Evolutionary conservation across 305 asterid genomes (phyloP), one percentile per base, ranked within the genome.

Genomic region (Salvia sclarea): DNA sequence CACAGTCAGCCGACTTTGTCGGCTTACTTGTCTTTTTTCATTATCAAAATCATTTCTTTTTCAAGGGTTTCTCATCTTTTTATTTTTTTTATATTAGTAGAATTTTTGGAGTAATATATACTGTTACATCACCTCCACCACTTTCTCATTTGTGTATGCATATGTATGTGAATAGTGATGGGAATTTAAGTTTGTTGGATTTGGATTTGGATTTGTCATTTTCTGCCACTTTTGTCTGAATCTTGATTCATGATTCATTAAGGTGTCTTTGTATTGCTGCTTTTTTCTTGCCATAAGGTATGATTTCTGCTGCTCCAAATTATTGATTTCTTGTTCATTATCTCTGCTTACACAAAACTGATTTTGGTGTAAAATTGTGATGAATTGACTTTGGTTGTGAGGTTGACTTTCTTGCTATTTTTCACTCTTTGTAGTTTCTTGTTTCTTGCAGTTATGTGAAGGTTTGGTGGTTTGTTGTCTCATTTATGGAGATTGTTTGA

Each of bases 51-150:
- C 10, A 65, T 54, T 38, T 35, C 11, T 48, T 44, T 12, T 47
- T 22, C 30, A 24, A 12, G 54, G 65, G 64, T 18, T 40, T 25
- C 64, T 72, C 61, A 41, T 68, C 80, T 30, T 38, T 38, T 54
- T 6, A 33, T 6, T 12, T 17, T 1, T 22, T 14, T 60, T 57
- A 54, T 43, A 45, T 11, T 38, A 2, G 30, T 33, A 8, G 70
- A 72, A 47, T 16, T 53, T 49, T 31, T 67, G 65, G 16, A 66
- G 37, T 49, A 47, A 49, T 47, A 33, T 47, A 33, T 18, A 70
- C 77, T 68, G 77, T 75, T 78, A 66, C 80, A 74, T 74, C 75
- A 47, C 64, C 49, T 25, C 61, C 72, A 52, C 69, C 49, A 56
- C 64, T 49, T 45, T 16, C 30, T 40, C 16, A 18, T 47, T 33